Evolutionary conservation across 2,329 filamentous ascomycete genomes (phyloP), one percentile per base, ranked within the genome.

Genomic region (Colletotrichum sp.): DNA sequence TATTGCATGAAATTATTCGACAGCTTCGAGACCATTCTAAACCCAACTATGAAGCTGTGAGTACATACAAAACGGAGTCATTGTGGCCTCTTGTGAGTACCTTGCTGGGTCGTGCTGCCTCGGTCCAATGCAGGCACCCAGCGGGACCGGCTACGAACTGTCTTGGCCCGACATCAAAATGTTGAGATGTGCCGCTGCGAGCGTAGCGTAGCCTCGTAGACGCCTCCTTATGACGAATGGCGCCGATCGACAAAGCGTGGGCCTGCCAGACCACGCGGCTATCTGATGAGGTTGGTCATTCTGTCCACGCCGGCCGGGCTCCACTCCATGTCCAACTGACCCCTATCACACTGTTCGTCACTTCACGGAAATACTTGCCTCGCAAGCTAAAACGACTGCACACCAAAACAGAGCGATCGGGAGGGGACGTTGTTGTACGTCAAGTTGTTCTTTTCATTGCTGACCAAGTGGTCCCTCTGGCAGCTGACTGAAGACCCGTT

Each of bases 381-480:
- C 24, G 32, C 69, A 55, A 32, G 55, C 57, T 26, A 30, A 15
- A 39, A 30, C 5, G 63, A 48, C 63, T 26, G 60, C 60, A 66
- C 66, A 60, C 72, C 55, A 75, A 64, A n/a, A 55, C 61, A 43
- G 18, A 67, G 72, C 73, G 64, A 64, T 73, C 70, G 70, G 74
- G 74, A 74, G 65, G 70, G 59, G 70, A 76, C 64, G 77, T 71
- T 67, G 63, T n/a, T 78, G 69, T 78, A 75, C 72, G 77, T 77
- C 72, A 75, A 77, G 80, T 81, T 52, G 43, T 52, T 79, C 81
- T 82, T 81, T 85, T 82, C 82, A 86, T 86, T 86, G 85, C 85
- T 85, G 84, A 83, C 85, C 85, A 84, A 85, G 81, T 81, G 83
- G 83, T 80, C 82, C 83, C 81, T 84, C 81, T 84, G 77, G 72